phyloP scores from a whole-genome alignment of 2,329 filamentous ascomycete genomes.

The Aspergillus sp. region DNA sequence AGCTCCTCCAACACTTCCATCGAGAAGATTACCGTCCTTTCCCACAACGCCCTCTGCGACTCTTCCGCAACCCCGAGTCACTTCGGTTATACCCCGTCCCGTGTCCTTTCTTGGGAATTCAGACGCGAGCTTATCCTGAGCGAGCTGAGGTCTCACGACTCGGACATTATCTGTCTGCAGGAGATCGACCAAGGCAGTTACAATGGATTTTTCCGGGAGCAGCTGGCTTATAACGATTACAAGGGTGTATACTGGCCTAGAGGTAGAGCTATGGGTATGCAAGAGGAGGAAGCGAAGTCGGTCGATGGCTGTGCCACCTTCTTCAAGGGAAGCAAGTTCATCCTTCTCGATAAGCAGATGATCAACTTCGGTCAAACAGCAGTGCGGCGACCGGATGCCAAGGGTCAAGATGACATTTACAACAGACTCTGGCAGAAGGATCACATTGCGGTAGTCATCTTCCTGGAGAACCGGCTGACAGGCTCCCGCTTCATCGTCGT shows the following conservation, averaged over 20 bases:
- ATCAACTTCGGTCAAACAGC: conserved; percentile 90
- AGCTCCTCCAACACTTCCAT: conserved; percentile 52
- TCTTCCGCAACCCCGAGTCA: conserved; percentile 81
- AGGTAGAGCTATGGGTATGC: conserved; percentile 86
- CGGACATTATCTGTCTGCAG: conserved; percentile 90
- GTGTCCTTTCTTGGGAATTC: conserved; percentile 82
- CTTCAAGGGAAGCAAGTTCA: conserved; percentile 93
- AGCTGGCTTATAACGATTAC: conserved; percentile 83
- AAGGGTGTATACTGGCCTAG: conserved; percentile 93
- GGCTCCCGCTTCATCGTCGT: conserved; percentile 90
- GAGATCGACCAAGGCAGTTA: conserved; percentile 92
- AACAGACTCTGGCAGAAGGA: conserved; percentile 98
- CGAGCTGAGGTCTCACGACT: conserved; percentile 75
- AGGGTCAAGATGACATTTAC: conserved; percentile 95
- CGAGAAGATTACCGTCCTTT: conserved; percentile 79
- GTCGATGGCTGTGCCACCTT: conserved; percentile 97
- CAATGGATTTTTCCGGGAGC: conserved; percentile 85
- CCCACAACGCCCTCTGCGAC: conserved; percentile 95
- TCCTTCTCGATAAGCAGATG: conserved; percentile 89
- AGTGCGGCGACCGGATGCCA: conserved; percentile 95
- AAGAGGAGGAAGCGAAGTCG: conserved; percentile 79
- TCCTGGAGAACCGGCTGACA: conserved; percentile 87
- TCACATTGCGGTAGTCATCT: conserved; percentile 88
- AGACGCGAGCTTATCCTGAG: conserved; percentile 79
- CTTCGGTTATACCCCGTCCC: conserved; percentile 87